These are phyloP conservation scores for Aspergillus pseudotamarii DNA, from an alignment of 2,329 filamentous ascomycete species.

Conservation along the genomic window DNA sequence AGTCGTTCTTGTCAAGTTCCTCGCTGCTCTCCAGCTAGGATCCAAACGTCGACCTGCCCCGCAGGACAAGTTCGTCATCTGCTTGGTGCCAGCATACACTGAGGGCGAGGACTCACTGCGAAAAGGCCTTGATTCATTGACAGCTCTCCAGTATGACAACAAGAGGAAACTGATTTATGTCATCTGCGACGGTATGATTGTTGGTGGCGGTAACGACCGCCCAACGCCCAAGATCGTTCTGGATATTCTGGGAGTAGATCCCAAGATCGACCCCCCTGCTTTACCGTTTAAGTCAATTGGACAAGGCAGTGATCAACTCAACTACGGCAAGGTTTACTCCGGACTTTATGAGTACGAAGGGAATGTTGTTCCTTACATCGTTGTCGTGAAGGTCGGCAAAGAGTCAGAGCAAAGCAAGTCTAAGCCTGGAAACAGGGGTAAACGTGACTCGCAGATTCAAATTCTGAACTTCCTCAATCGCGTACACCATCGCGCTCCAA, in stretches of 20 bases:
- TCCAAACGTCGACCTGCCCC: conserved; percentile 85
- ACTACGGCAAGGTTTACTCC: conserved; percentile 98
- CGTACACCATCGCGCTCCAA: conserved; percentile 88
- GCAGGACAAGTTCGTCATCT: conserved; percentile 98
- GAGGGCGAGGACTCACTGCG: conserved; percentile 94
- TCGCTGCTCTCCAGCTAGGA: conserved; percentile 89
- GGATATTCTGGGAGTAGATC: conserved; percentile 95
- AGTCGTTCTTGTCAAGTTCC: conserved; percentile 84
- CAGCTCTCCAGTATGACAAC: conserved; percentile 94
- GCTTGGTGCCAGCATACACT: conserved; percentile 95
- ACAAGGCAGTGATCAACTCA: conserved; percentile 84
- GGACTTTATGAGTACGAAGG: conserved; percentile 97
- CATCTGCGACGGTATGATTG: conserved; percentile 95
- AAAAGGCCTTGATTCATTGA: conserved; percentile 91
- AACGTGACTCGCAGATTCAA: conserved; percentile 95
- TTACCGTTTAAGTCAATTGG: conserved; percentile 94
- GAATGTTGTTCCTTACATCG: conserved; percentile 94
- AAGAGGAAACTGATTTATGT: conserved; percentile 96
- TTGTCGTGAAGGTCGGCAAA: conserved; percentile 96
- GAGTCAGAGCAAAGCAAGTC: conserved; percentile 88
- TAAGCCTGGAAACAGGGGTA: conserved; percentile 96
- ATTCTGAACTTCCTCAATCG: conserved; percentile 98
- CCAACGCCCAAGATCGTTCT: conserved; percentile 97
- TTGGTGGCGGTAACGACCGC: conserved; percentile 92
- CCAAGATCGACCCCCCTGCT: conserved; percentile 92